Base-by-base conservation (phyloP, 306 rosid genomes). In the Sesbania bispinosa region DNA sequence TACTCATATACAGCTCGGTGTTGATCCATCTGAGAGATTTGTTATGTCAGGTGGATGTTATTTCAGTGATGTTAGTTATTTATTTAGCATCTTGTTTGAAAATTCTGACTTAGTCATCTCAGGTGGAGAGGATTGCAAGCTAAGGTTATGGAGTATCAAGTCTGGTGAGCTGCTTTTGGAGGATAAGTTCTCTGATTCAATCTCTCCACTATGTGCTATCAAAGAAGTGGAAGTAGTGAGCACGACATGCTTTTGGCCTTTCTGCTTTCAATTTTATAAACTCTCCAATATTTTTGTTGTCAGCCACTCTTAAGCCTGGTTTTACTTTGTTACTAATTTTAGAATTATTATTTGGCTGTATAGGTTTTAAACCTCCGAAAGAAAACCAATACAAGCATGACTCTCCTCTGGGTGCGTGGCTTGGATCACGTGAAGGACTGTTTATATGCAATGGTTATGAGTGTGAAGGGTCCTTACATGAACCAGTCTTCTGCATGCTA, bases 71-170 rank as follows among this genome's bases (percentile, higher is more conserved):
- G 14, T 62, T n/a, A n/a, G n/a, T n/a, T 38, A 57, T 64, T 20
- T 71, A 20, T 72, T 58, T n/a, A 24, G 43, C 43, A 71, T 52
- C 13, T 53, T 62, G 47, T 57, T 43, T 6, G 9, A 27, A n/a
- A 64, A 41, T 74, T 61, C 54, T 71, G 46, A 58, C 27, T 52
- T 20, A 41, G 27, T 76, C 62, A 29, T 82, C 54, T 63, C 79
- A 90, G 97, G 97, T 69, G 97, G 97, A 77, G 95, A 87, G 83
- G 97, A 94, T 84, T 81, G 87, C 87, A 84, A 80, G n/a, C 76
- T 94, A 51, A 83, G 96, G 50, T 29, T 86, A 20, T 94, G 97
- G 96, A 90, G 88, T 64, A 89, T 94, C 63, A 90, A 85, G 80
- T 87, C 98, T 2, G 97, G 98, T 1, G 83, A 94, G 84, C 67